Base-by-base conservation (phyloP, 495 filamentous ascomycete genomes). In the Clohesyomyces aquaticus region DNA sequence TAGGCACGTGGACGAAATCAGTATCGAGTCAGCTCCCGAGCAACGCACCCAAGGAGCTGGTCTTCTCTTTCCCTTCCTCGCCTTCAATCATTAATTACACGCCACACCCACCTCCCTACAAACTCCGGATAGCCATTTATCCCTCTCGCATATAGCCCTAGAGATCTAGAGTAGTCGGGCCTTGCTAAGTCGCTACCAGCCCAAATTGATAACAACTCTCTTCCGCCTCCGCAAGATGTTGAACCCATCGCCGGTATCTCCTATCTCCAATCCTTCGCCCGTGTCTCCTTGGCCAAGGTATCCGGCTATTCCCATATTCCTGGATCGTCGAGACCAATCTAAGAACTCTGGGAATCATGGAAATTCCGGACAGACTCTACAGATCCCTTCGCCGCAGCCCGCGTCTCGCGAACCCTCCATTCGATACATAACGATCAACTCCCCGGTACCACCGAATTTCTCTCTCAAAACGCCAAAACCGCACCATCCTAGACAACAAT, bases 281-380 rank as follows among this genome's bases (percentile, higher is more conserved):
- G 6, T 38, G 14, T 38, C 32, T 38, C 29, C 6, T 8, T 55
- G 51, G 51, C 51, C 51, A 11, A 2, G 51, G n/a, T 55, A 22
- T 16, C 28, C 58, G 42, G 27, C 43, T 14, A 61, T 61, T 45
- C 58, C 58, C 1, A 61, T 61, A 4, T 52, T 28, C n/a, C 58
- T 61, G 28, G 58, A 58, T 22, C 22, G 53, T n/a, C 18, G 23
- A 16, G 46, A 58, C 18, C 18, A 42, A 2, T 6, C 55, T 43
- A 32, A 25, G 43, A 50, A 14, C 23, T 52, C 41, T 11, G n/a
- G 32, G 28, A 48, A 25, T 29, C 56, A 16, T 22, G 58, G 14
- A 52, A 27, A 1, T 51, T 25, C 11, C 53, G 18, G 8, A 26
- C 21, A 12, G 49, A 41, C 29, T 6, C 23, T 35, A 43, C 53